Evolutionary conservation across 805 yeast species (phyloP).

Genomic region (Wickerhamomyces alni): DNA sequence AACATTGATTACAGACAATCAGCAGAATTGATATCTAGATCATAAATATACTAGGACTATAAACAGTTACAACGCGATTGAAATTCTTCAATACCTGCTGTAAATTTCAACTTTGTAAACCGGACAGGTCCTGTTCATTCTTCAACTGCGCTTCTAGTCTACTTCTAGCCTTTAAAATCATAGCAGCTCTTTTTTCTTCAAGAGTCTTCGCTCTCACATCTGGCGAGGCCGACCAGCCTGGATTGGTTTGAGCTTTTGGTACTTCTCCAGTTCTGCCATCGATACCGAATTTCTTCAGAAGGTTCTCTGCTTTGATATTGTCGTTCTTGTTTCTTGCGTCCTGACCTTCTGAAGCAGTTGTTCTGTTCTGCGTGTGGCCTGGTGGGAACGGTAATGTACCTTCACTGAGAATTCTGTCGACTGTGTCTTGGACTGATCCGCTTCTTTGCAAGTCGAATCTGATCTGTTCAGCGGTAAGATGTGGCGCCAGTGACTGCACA

Average conservation of each 20-base stretch:
- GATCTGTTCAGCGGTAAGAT: constrained; percentile 62
- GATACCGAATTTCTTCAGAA: constrained; percentile 39
- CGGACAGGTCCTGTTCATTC: constrained; percentile 20
- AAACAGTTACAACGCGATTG: too few species aligned
- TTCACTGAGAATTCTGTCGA: constrained; percentile 60
- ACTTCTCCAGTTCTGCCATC: constrained; percentile 11
- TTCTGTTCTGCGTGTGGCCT: constrained; percentile 20
- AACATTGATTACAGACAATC: constrained; percentile 4
- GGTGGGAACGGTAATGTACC: constrained; percentile 58
- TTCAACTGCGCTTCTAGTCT: constrained; percentile 38
- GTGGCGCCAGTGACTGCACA: constrained; percentile 80
- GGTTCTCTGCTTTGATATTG: constrained; percentile 23
- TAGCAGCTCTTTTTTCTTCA: constrained; percentile 44
- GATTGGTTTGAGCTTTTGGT: constrained; percentile 16
- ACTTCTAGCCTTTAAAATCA: constrained; percentile 58
- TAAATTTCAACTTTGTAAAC: constrained; percentile 6
- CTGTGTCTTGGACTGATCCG: constrained; percentile 77
- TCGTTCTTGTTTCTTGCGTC: constrained; percentile 16
- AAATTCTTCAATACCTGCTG: too few species aligned
- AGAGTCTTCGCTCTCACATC: constrained; percentile 38
- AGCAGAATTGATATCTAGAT: background rate
- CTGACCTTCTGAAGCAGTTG: constrained; percentile 7
- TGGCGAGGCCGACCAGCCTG: constrained; percentile 35
- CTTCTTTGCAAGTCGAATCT: constrained; percentile 65
- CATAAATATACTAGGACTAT: too few species aligned